Evolutionary conservation across 1,284 basidiomycete genomes (phyloP).

Genomic region (Schizophyllum commune): DNA sequence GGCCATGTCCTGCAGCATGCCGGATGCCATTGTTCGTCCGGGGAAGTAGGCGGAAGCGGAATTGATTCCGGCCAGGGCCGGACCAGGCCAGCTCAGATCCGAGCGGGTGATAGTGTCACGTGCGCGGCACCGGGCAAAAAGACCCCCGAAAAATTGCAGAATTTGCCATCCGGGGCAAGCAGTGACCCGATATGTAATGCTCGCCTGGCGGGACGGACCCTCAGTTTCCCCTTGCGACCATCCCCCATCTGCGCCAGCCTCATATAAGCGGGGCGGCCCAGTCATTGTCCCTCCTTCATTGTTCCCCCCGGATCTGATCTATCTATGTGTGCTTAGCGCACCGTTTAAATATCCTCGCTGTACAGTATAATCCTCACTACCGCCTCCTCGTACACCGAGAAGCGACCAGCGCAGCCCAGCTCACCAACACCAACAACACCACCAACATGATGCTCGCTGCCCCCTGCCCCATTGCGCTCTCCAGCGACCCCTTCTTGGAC

Average conservation of each 20-base stretch:
- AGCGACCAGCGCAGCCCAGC: background rate
- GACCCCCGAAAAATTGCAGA: background rate
- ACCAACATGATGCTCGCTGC: background rate
- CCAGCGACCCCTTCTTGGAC: background rate
- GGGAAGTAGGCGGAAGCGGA: background rate
- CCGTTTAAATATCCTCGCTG: background rate
- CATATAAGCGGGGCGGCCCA: background rate
- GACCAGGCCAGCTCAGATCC: background rate
- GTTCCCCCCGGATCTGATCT: background rate
- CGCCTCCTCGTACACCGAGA: background rate
- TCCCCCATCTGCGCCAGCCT: background rate
- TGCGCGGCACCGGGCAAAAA: background rate
- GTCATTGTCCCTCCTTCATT: background rate
- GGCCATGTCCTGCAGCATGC: background rate
- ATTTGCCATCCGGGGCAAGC: background rate
- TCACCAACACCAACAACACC: background rate
- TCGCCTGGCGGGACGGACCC: background rate
- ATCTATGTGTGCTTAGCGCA: background rate
- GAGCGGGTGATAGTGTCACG: background rate
- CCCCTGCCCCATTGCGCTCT: background rate
- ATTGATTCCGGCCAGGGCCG: background rate
- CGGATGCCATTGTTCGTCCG: background rate
- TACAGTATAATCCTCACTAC: background rate
- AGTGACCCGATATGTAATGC: background rate
- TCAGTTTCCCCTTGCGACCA: background rate